A percentile compares a stretch with the other conserved stretches of the same genome.
phyloP scores from a whole-genome alignment of 768 basidiomycete genomes.

The Leucocoprinus birnbaumii region DNA sequence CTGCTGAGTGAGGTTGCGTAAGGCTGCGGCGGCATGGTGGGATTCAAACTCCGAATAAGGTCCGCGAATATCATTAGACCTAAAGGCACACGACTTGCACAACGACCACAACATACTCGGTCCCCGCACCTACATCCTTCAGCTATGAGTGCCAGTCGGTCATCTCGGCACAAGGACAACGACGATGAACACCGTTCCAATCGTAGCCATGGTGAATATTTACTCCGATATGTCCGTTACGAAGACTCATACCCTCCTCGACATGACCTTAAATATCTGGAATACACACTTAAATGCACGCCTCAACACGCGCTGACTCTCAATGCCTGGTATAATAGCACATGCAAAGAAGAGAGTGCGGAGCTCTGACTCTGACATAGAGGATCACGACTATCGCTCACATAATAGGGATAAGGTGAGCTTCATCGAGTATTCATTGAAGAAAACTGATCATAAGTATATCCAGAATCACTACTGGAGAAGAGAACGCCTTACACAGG shows the following conservation, averaged over 20 bases:
- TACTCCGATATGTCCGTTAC: background rate
- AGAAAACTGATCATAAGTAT: background rate
- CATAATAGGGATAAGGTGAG: conserved; percentile 4
- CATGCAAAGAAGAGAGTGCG: conserved; percentile 2
- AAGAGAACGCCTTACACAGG: background rate
- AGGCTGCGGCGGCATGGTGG: background rate
- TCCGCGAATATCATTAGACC: background rate
- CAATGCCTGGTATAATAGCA: background rate
- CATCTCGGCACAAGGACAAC: background rate
- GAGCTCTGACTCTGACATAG: background rate
- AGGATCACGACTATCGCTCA: background rate
- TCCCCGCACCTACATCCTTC: background rate
- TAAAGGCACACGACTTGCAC: too few species aligned
- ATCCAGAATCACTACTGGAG: background rate
- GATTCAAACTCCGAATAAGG: background rate
- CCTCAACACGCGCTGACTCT: background rate
- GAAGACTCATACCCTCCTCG: conserved; percentile 12
- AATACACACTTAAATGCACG: background rate
- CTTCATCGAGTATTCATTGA: background rate
- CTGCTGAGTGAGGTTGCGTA: too few species aligned
- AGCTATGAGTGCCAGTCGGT: background rate
- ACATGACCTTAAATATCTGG: conserved; percentile 3
- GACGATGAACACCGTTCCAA: background rate
- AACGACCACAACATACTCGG: too few species aligned
- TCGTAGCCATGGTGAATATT: conserved; percentile 10